Evolutionary conservation across 2,329 filamentous ascomycete genomes (phyloP).

Genomic region (Sclerotinia minor): DNA sequence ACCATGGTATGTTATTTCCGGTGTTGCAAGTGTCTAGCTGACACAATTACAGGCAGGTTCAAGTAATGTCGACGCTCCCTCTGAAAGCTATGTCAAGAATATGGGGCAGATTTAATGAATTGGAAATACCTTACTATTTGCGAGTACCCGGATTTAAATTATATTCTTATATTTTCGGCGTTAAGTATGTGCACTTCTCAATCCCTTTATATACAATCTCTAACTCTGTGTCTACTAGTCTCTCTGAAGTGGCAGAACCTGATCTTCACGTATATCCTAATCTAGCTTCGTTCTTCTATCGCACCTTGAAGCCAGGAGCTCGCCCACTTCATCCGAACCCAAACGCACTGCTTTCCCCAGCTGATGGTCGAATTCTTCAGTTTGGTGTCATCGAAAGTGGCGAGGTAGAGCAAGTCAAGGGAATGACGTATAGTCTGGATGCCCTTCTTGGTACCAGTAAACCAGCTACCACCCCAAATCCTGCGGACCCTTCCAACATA

Average conservation of each 20-base stretch:
- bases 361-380: constrained; percentile 88
- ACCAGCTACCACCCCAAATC: constrained; percentile 45
- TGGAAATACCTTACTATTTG: constrained; percentile 68
- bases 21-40: constrained; percentile 25
- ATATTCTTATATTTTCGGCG: constrained; percentile 72
- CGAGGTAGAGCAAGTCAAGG: constrained; percentile 97
- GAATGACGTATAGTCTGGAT: constrained; percentile 95
- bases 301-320: constrained; percentile 83
- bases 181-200: constrained; percentile 52
- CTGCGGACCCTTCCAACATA: constrained; percentile 50
- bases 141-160: constrained; percentile 73
- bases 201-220: constrained; percentile 8
- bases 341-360: constrained; percentile 79
- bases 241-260: constrained; percentile 82
- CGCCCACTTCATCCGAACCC: constrained; percentile 81
- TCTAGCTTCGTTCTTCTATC: constrained; percentile 95
- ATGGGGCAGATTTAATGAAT: constrained; percentile 74
- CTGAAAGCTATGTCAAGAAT: constrained; percentile 69
- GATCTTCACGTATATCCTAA: constrained; percentile 91
- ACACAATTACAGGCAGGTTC: constrained; percentile 56
- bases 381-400: constrained; percentile 90
- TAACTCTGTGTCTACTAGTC: constrained; percentile 47
- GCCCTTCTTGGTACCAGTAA: constrained; percentile 76
- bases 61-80: constrained; percentile 72
- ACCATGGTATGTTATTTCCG: constrained; percentile 53